Percentiles rank a stretch among this genome's conserved stretches.
phyloP scores from a whole-genome alignment of 75 land plant species.

The Sequoiadendron giganteum region DNA sequence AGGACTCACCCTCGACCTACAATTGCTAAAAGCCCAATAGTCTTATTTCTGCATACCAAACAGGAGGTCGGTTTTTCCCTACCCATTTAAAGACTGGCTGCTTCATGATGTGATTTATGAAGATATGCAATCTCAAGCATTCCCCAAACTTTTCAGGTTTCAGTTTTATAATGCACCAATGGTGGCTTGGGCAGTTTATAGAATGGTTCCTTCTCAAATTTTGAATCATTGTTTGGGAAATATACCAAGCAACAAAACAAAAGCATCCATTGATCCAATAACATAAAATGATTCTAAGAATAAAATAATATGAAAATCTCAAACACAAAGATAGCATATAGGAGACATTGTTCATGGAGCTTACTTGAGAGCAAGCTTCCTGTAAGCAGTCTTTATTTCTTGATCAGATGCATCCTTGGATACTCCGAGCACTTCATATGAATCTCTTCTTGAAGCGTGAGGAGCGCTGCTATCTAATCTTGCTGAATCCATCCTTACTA shows the following conservation, averaged over 20 bases:
- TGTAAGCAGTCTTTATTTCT: constrained; percentile 76
- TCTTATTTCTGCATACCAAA: too few species aligned
- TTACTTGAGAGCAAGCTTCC: constrained; percentile 85
- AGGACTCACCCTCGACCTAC: too few species aligned
- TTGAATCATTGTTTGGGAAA: neutral
- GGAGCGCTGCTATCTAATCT: neutral
- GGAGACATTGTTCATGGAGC: constrained; percentile 3
- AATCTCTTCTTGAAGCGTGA: constrained; percentile 53
- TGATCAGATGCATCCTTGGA: constrained; percentile 70
- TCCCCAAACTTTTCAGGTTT: too few species aligned
- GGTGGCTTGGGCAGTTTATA: neutral
- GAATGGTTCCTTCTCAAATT: neutral
- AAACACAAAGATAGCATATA: neutral
- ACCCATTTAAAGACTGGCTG: too few species aligned
- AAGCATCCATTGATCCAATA: neutral
- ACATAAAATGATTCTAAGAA: neutral
- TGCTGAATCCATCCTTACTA: neutral
- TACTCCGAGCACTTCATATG: constrained; percentile 71
- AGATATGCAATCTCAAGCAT: too few species aligned
- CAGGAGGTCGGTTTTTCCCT: too few species aligned
- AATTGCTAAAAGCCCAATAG: too few species aligned
- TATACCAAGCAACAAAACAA: neutral
- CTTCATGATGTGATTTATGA: too few species aligned
- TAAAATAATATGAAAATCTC: too few species aligned
- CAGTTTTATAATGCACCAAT: too few species aligned